Evolutionary conservation across 768 basidiomycete genomes (phyloP).

Genomic region (Agaricus blazei): DNA sequence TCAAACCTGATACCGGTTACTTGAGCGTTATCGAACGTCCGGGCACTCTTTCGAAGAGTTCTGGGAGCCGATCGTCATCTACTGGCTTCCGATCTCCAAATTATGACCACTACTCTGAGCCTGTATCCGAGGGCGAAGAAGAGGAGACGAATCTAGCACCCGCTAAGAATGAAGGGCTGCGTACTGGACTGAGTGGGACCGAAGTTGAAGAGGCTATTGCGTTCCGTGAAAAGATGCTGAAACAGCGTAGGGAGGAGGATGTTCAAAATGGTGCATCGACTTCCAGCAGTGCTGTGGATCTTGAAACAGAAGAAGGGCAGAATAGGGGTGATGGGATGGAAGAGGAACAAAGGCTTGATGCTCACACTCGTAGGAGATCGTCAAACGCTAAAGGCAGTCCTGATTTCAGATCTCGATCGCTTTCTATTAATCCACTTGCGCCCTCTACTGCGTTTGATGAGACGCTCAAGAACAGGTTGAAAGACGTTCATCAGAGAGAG

Average conservation of each 20-base stretch:
- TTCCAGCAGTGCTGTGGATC: constrained; percentile 15
- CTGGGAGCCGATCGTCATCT: constrained; percentile 28
- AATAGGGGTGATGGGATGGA: too few relatives aligned
- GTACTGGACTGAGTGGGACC: constrained; percentile 67
- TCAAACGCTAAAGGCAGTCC: constrained; percentile 14
- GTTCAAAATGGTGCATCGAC: constrained; percentile 16
- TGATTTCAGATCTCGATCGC: constrained; percentile 24
- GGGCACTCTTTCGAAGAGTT: constrained; percentile 38
- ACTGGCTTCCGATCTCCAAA: constrained; percentile 15
- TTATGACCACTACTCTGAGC: constrained; percentile 62
- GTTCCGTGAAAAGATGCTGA: constrained; percentile 78
- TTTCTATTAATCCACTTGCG: constrained; percentile 85
- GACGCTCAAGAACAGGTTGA: constrained; percentile 66
- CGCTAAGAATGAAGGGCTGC: constrained; percentile 77
- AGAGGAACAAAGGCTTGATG: too few relatives aligned
- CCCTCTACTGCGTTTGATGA: constrained; percentile 82
- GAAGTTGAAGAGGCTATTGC: constrained; percentile 84
- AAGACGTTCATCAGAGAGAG: constrained; percentile 26
- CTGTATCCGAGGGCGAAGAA: constrained; percentile 92
- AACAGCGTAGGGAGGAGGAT: constrained; percentile 34
- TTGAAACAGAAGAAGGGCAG: too few relatives aligned
- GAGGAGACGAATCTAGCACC: constrained; percentile 57
- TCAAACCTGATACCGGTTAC: constrained; percentile 85
- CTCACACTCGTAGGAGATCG: constrained; percentile 11
- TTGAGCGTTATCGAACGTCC: constrained; percentile 75